phyloP scores from a whole-genome alignment of 1,139 yeast genomes.

The Waltiozyma sp. region DNA sequence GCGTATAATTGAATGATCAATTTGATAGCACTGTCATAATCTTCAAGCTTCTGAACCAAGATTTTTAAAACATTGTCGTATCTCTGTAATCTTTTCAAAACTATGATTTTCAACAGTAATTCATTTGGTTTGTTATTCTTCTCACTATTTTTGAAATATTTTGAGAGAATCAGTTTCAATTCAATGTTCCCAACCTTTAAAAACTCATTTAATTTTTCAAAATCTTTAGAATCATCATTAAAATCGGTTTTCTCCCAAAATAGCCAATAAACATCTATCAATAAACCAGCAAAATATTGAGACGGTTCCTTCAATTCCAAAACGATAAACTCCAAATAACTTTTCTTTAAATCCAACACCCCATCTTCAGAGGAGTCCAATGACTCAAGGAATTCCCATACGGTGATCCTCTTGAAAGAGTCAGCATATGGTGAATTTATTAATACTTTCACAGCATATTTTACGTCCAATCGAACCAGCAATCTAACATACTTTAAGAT shows the following conservation, averaged over 20 bases:
- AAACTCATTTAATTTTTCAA: slow-evolving; percentile 28
- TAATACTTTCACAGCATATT: slow-evolving; percentile 43
- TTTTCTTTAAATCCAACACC: slow-evolving; percentile 20
- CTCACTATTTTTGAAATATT: background rate
- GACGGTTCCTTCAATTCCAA: slow-evolving; percentile 32
- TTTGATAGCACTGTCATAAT: slow-evolving; percentile 44
- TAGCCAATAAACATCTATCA: slow-evolving; percentile 45
- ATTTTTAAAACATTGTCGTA: slow-evolving; percentile 59
- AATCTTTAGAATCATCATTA: slow-evolving; percentile 12
- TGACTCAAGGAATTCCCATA: slow-evolving; percentile 34
- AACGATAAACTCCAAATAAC: slow-evolving; percentile 53
- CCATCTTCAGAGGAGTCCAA: slow-evolving; percentile 2
- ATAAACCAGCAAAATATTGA: slow-evolving; percentile 37
- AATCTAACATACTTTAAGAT: slow-evolving; percentile 50
- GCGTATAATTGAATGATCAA: slow-evolving; percentile 32
- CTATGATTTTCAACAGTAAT: slow-evolving; percentile 39
- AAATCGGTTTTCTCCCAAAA: slow-evolving; percentile 4
- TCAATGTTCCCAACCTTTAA: slow-evolving; percentile 23
- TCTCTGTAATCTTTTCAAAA: slow-evolving; percentile 48
- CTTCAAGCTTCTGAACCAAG: slow-evolving; percentile 46
- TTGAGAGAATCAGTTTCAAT: background rate
- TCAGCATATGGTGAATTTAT: slow-evolving; percentile 58
- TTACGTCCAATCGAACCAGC: slow-evolving; percentile 35
- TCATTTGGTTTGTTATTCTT: slow-evolving; percentile 12
- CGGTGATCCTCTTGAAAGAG: slow-evolving; percentile 41